Percentiles rank a stretch among this genome's conserved stretches.
phyloP scores from a whole-genome alignment of 1,139 yeast genomes.

The Sugiyamaella xylanicola region DNA sequence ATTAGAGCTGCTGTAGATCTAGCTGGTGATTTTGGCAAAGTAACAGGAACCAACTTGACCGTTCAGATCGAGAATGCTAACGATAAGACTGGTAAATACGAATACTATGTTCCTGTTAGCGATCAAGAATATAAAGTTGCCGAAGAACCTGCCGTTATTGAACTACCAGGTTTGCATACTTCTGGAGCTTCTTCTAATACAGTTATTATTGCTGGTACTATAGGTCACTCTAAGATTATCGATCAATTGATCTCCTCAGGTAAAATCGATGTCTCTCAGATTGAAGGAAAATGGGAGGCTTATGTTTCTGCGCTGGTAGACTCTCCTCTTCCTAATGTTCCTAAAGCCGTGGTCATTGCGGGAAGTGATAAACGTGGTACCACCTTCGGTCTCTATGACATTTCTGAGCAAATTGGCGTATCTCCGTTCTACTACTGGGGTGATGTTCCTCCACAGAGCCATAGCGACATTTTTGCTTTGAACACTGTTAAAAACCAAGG shows the following conservation, averaged over 20 bases:
- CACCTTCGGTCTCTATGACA: slow-evolving; percentile 27
- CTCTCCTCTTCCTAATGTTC: slow-evolving; percentile 24
- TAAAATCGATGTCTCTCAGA: slow-evolving; percentile 22
- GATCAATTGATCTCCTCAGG: slow-evolving; percentile 23
- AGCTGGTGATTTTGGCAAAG: slow-evolving; percentile 26
- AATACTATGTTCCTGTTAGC: slow-evolving; percentile 22
- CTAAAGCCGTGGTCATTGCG: slow-evolving; percentile 27
- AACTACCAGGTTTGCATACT: slow-evolving; percentile 13
- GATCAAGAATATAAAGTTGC: slow-evolving; percentile 20
- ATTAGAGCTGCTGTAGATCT: slow-evolving; percentile 27
- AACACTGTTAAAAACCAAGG: slow-evolving; percentile 15
- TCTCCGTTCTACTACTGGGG: slow-evolving; percentile 31
- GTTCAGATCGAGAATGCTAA: slow-evolving; percentile 19
- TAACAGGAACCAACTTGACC: slow-evolving; percentile 21
- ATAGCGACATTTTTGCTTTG: slow-evolving; percentile 21
- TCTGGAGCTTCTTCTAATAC: slow-evolving; percentile 23
- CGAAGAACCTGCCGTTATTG: slow-evolving; percentile 17
- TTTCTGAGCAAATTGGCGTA: slow-evolving; percentile 30
- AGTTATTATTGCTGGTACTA: slow-evolving; percentile 27
- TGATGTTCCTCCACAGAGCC: slow-evolving; percentile 24
- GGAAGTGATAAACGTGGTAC: slow-evolving; percentile 31
- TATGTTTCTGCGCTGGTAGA: slow-evolving; percentile 21
- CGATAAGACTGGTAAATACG: slow-evolving; percentile 24
- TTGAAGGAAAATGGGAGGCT: slow-evolving; percentile 28
- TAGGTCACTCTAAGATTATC: slow-evolving; percentile 26